Conservation (phyloP, 495 filamentous ascomycete genomes). For the Xylaria castorea region DNA sequence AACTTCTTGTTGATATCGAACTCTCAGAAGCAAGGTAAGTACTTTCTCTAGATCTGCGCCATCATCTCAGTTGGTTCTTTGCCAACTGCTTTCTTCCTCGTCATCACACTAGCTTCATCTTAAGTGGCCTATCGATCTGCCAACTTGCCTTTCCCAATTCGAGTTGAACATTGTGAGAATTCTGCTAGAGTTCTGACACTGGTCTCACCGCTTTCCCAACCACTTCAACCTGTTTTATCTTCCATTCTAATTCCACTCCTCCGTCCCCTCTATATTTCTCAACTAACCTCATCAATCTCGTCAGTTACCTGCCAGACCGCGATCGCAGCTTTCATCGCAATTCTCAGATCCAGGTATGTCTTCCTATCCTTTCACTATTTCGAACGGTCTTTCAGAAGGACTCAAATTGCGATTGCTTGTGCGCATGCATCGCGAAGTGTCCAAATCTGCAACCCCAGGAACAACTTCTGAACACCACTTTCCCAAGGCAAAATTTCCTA, state of each 20-base stretch:
- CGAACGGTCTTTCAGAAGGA: background rate
- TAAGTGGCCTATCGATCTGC: background rate
- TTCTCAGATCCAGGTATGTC: background rate
- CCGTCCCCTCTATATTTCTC: background rate
- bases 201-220: background rate
- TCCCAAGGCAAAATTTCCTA: background rate
- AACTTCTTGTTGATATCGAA: background rate
- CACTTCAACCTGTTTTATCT: background rate
- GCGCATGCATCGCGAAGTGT: background rate
- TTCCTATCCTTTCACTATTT: background rate
- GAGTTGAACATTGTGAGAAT: background rate
- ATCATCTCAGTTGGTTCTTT: background rate
- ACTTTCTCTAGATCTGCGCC: background rate
- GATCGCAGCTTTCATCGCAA: background rate
- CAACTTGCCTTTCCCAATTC: background rate
- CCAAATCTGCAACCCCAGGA: background rate
- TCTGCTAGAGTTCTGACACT: background rate
- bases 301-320: background rate
- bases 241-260: background rate
- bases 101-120: background rate
- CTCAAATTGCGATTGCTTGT: background rate
- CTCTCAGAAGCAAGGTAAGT: constrained; percentile 16
- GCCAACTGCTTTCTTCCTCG: background rate
- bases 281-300: background rate
- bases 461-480: too few species aligned